These are phyloP conservation scores for Amyloporia xantha DNA, from an alignment of 768 basidiomycete species.

Conservation along the genomic window DNA sequence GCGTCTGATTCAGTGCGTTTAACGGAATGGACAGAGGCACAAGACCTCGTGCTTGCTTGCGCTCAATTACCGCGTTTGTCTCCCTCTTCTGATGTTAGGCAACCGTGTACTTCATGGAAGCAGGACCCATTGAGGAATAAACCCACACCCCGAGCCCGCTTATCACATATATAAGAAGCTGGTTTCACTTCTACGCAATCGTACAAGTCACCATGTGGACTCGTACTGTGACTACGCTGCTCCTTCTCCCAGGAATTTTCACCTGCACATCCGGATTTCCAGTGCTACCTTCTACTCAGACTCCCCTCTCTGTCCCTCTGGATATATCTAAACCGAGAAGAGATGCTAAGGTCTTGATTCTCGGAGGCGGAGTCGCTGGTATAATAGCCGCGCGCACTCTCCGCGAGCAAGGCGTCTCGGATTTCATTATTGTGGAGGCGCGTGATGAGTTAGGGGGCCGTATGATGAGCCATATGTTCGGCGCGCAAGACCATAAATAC, in stretches of 20 bases:
- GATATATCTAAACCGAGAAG: slow-evolving; percentile 1
- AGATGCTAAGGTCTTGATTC: slow-evolving; percentile 42
- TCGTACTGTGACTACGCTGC: too few species aligned
- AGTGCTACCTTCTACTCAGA: neutral
- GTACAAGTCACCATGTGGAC: too few species aligned
- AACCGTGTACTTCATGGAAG: too few species aligned
- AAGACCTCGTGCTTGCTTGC: too few species aligned
- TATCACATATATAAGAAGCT: too few species aligned
- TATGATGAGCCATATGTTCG: slow-evolving; percentile 43
- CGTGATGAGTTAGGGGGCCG: slow-evolving; percentile 55
- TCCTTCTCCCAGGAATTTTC: too few species aligned
- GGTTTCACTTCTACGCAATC: too few species aligned
- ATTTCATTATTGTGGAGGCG: slow-evolving; percentile 58
- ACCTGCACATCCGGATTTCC: neutral
- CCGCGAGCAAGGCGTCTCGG: slow-evolving; percentile 43
- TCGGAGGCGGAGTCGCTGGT: slow-evolving; percentile 63
- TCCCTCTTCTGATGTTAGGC: neutral
- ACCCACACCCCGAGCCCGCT: too few species aligned
- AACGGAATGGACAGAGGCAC: neutral
- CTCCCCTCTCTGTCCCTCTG: neutral
- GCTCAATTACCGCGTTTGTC: neutral
- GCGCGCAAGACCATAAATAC: slow-evolving; percentile 27
- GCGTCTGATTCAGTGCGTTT: neutral
- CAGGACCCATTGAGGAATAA: too few species aligned
- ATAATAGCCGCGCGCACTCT: slow-evolving; percentile 59